Evolutionary conservation across 768 basidiomycete species (phyloP).

Genomic region (Lactarius hatsudake): DNA sequence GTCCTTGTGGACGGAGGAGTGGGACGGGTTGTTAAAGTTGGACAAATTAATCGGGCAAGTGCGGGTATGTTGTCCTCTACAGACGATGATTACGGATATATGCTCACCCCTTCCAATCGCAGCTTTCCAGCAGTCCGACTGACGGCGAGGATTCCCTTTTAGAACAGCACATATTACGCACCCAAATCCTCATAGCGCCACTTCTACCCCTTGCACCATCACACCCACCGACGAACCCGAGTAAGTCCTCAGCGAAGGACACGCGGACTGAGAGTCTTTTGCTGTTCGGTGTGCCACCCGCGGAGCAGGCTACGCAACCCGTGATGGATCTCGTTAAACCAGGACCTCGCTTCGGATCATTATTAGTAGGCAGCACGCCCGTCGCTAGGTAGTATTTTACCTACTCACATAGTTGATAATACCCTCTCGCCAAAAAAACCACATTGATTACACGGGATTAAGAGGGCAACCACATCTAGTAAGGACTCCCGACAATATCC

Average conservation of each 20-base stretch:
- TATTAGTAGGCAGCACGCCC: constrained; percentile 55
- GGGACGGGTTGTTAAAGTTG: constrained; percentile 12
- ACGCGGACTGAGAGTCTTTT: constrained; percentile 45
- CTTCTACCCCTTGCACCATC: constrained; percentile 46
- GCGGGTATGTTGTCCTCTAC: constrained; percentile 13
- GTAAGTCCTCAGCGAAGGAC: constrained; percentile 29
- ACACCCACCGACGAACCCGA: constrained; percentile 3
- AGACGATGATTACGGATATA: not conserved
- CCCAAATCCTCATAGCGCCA: constrained; percentile 59
- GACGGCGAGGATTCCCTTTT: constrained; percentile 8
- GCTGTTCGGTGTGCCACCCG: constrained; percentile 49
- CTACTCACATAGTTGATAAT: constrained; percentile 11
- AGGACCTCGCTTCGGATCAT: constrained; percentile 69
- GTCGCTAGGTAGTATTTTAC: constrained; percentile 27
- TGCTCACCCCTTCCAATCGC: not conserved
- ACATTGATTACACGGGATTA: not conserved
- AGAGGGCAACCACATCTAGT: not conserved
- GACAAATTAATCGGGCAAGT: constrained; percentile 15
- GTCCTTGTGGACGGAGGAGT: constrained; percentile 15
- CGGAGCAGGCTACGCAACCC: constrained; percentile 54
- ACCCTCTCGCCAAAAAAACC: not conserved
- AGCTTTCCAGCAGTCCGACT: constrained; percentile 4
- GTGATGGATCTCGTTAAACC: constrained; percentile 67
- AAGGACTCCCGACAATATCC: constrained; percentile 6
- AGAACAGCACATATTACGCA: constrained; percentile 50